Evolutionary conservation across 2,329 filamentous ascomycete genomes (phyloP).

Genomic region (Colletotrichum sp.): DNA sequence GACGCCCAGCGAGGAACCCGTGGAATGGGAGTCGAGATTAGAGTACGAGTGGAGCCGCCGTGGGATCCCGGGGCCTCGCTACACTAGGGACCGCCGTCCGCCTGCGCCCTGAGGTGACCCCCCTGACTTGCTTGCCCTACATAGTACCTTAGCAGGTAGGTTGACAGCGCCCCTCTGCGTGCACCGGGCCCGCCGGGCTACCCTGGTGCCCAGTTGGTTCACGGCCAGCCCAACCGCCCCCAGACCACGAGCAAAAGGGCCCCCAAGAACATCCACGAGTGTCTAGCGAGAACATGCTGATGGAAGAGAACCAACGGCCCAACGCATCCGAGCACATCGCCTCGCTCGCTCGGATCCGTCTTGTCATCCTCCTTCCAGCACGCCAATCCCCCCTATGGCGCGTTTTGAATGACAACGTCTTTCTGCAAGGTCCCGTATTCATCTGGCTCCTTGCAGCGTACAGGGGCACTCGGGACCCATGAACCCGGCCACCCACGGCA

Average conservation of each 20-base stretch:
- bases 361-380: neutral
- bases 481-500: neutral
- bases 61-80: neutral
- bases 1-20: neutral
- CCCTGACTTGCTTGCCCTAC: neutral
- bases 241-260: neutral
- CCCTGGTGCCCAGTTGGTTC: neutral
- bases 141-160: neutral
- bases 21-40: slow-evolving; percentile 4
- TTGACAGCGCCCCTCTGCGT: neutral
- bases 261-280: neutral
- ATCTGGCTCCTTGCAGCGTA: neutral
- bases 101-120: neutral
- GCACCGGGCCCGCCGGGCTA: neutral
- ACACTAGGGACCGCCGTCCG: neutral
- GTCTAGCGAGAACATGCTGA: neutral
- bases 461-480: neutral
- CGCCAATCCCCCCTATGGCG: neutral
- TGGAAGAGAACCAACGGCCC: neutral
- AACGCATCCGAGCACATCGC: slow-evolving; percentile 11
- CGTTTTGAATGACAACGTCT: neutral
- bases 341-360: slow-evolving; percentile 8
- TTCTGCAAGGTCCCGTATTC: slow-evolving; percentile 7
- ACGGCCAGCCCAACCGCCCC: neutral
- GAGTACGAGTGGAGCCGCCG: neutral